Evolutionary conservation across 108 stramenopile genomes (phyloP), one percentile per base, ranked within the genome.

Genomic region (Licmophora abbreviata): DNA sequence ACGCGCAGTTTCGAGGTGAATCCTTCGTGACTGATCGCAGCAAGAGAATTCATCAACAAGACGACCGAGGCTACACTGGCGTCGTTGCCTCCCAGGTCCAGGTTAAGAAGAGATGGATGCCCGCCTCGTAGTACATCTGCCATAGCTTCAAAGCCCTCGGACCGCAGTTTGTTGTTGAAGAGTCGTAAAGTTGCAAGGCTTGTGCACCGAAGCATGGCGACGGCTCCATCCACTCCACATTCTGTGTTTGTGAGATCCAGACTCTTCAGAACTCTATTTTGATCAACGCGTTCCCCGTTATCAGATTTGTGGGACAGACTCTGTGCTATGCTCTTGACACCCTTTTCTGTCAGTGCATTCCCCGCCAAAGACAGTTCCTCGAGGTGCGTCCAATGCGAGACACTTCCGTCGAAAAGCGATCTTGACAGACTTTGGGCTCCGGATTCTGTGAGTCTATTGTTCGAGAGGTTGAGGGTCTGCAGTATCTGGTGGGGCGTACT

Each of bases 31-130:
- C 17, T 44, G 8, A 25, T 5, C 23, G 1, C 30, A n/a, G 14
- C 29, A 44, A 87, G 49, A 2, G 61, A 56, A 47, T 64, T 44
- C 31, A 88, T 47, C 30, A 88, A 31, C 18, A 29, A 26, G 36
- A 77, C 63, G 10, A 88, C 78, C 11, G 69, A 61, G 17, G 53
- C 61, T 61, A 73, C 68, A 2, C 57, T 46, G 11, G 79, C 81
- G 33, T 48, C 49, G 45, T 88, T 88, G 5, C 85, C 85, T 28
- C 81, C 85, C 17, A 88, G 51, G 51, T 88, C 85, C 44, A 88
- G 53, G 40, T 66, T 54, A 46, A 71, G 71, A 56, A 88, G 58
- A 1, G 68, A 58, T 15, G 61, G 52, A 44, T 78, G 76, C 0
- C 73, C 72, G 34, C 77, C 79, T 31, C 30, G 41, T 1, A 81